Conservation (phyloP, 163 green algal genomes). For the Scenedesmus sp. region DNA sequence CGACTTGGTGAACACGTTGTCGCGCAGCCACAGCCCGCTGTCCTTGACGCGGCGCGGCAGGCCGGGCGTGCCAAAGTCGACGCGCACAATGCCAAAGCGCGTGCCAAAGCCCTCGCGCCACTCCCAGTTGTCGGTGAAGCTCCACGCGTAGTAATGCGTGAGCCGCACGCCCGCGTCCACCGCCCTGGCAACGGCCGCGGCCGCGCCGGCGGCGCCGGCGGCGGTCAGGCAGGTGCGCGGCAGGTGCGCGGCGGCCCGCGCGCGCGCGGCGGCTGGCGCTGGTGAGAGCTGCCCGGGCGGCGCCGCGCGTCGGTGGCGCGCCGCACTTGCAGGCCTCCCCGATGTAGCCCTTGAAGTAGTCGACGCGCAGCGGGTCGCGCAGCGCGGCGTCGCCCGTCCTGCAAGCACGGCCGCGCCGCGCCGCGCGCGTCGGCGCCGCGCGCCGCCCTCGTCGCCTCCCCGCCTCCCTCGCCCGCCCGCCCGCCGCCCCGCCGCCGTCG, state of each 20-base stretch:
- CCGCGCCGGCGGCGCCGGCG: too few species aligned
- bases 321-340: slow-evolving; percentile 46
- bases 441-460: too few species aligned
- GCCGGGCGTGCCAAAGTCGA: slow-evolving; percentile 58
- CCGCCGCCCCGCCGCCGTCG: too few species aligned
- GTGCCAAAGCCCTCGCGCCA: slow-evolving; percentile 71
- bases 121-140: slow-evolving; percentile 54
- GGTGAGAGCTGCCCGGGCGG: too few species aligned
- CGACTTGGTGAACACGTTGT: slow-evolving; percentile 37
- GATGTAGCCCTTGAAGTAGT: slow-evolving; percentile 48
- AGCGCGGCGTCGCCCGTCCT: not conserved
- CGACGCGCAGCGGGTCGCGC: slow-evolving; percentile 22
- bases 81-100: slow-evolving; percentile 64
- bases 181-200: slow-evolving; percentile 1
- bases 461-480: too few species aligned
- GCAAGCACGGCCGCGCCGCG: too few species aligned
- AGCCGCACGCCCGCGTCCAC: slow-evolving; percentile 24
- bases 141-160: slow-evolving; percentile 44
- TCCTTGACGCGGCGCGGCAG: slow-evolving; percentile 49
- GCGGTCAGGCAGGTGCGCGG: too few species aligned
- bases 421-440: too few species aligned
- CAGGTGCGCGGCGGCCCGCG: not conserved
- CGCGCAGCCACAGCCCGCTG: slow-evolving; percentile 50
- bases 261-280: not conserved
- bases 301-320: not conserved